Percentiles rank a stretch among this genome's conserved stretches.
These are phyloP conservation scores for Calycina herbarum DNA, from an alignment of 2,329 filamentous ascomycete species.

Conservation along the genomic window DNA sequence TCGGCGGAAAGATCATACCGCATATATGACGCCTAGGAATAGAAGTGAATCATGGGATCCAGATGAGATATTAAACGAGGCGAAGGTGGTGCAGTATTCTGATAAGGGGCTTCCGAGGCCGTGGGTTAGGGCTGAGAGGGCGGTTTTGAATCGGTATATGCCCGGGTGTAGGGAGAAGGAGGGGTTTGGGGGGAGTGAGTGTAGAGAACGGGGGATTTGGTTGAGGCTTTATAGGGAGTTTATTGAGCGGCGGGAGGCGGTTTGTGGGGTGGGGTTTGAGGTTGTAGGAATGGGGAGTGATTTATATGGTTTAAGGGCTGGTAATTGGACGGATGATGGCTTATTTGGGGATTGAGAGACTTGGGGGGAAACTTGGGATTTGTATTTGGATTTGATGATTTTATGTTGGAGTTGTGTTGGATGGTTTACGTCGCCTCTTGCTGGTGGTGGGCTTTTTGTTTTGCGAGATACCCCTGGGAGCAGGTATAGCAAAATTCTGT, in stretches of 20 bases:
- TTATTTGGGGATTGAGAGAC: background rate
- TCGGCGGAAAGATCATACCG: slow-evolving; percentile 48
- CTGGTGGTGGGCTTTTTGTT: background rate
- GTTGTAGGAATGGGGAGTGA: slow-evolving; percentile 3
- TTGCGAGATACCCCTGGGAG: background rate
- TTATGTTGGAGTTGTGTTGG: background rate
- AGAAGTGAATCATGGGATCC: slow-evolving; percentile 51
- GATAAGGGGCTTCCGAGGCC: slow-evolving; percentile 63
- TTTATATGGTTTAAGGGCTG: no score
- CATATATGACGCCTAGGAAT: slow-evolving; percentile 48
- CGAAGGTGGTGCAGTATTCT: slow-evolving; percentile 60
- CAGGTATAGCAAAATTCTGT: background rate
- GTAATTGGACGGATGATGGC: background rate
- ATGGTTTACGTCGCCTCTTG: background rate
- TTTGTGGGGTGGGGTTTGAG: slow-evolving; percentile 35
- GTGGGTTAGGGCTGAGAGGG: slow-evolving; percentile 42
- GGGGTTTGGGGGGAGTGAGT: slow-evolving; percentile 35
- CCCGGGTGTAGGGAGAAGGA: slow-evolving; percentile 31
- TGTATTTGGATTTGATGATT: background rate
- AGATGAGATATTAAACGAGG: slow-evolving; percentile 48
- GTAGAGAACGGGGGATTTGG: slow-evolving; percentile 33
- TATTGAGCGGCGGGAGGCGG: slow-evolving; percentile 27
- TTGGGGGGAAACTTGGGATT: no score
- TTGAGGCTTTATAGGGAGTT: slow-evolving; percentile 32
- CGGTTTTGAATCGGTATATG: slow-evolving; percentile 35